These are phyloP conservation scores for Cronartium ribicola DNA, from an alignment of 1,284 basidiomycete species.

Conservation along the genomic window DNA sequence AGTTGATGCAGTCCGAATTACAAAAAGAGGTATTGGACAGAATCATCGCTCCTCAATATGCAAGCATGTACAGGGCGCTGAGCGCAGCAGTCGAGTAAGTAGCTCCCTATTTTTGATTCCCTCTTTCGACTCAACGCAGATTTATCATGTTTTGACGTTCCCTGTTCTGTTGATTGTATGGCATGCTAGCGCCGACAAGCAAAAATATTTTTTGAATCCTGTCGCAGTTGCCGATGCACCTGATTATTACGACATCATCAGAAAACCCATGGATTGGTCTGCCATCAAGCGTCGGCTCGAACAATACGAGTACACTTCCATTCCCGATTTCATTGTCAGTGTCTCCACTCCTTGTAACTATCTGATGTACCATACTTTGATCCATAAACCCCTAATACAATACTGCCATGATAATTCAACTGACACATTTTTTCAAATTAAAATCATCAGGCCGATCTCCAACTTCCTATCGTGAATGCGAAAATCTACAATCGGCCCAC, in stretches of 20 bases:
- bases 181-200: slow-evolving; percentile 64
- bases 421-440: neutral
- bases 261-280: slow-evolving; percentile 83
- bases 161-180: slow-evolving; percentile 27
- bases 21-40: slow-evolving; percentile 65
- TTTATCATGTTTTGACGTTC: neutral
- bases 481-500: slow-evolving; percentile 77
- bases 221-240: slow-evolving; percentile 76
- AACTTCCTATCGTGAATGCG: slow-evolving; percentile 79
- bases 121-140: neutral
- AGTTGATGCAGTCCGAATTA: slow-evolving; percentile 68
- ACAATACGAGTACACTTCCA: slow-evolving; percentile 69
- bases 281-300: slow-evolving; percentile 75
- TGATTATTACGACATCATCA: slow-evolving; percentile 85
- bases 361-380: neutral
- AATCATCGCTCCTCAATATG: slow-evolving; percentile 66
- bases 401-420: neutral
- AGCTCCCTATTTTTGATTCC: slow-evolving; percentile 42
- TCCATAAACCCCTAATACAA: neutral
- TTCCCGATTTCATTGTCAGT: slow-evolving; percentile 60
- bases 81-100: slow-evolving; percentile 67
- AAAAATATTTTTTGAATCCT: slow-evolving; percentile 71
- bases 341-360: neutral
- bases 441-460: slow-evolving; percentile 65
- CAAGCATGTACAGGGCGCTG: slow-evolving; percentile 62